Evolutionary conservation across 768 basidiomycete genomes (phyloP), one percentile per base, ranked within the genome.

Genomic region (Inosperma sp.): DNA sequence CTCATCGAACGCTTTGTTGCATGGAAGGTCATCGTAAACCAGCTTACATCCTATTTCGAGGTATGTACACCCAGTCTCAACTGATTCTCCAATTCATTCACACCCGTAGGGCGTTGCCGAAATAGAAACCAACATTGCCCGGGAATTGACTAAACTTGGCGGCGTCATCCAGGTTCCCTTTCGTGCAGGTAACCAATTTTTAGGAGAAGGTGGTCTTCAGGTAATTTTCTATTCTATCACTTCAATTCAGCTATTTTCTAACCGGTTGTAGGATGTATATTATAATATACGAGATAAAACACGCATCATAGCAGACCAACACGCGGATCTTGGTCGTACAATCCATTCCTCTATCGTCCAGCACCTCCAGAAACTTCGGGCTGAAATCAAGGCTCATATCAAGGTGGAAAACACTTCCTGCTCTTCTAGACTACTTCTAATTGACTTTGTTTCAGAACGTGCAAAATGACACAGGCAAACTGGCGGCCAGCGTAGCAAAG

Each of bases 161-260:
- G 92, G 86, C 2, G 91, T 98, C 54, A 95, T 99, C 53, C 95
- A 99, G 66, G 95, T 98, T 0, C 96, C 96, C 0, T 98, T 99
- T 73, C 76, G 86, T 29, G 81, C 90, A 3, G 94, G 93, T 6
- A 95, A 96, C 69, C 95, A 98, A 73, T 99, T 99, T 65, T 76
- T 99, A 4, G 96, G 96, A n/a, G 93, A 98, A 67, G 91, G 90
- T 10, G 95, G 96, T 41, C 73, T 99, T 42, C 92, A 94, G 79
- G 85, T 80, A 52, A 27, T 74, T 59, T 21, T 49, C 57, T 25
- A 26, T 51, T 7, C 37, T 48, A 30, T 17, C 46, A 36, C 31
- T 19, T 54, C 19, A 35, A 42, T 2, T 19, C 16, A 14, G 39
- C 26, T 21, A 12, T 43, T 25, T 39, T n/a, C 39, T 29, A 19